Evolutionary conservation across 1,284 basidiomycete species (phyloP).

Genomic region (Sporisorium sorghi): DNA sequence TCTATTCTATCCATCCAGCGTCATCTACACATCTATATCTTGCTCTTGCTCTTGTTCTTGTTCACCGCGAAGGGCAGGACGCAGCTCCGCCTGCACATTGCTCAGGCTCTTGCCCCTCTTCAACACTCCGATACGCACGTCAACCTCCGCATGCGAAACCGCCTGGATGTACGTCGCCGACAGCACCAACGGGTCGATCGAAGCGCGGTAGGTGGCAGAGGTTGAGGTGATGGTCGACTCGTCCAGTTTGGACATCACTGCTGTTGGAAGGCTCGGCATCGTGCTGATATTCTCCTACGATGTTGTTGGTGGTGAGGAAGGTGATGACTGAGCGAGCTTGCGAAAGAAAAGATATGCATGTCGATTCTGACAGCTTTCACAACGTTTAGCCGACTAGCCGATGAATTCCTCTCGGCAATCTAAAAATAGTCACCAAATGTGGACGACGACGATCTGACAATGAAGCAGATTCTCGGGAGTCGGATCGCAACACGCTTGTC

Average conservation of each 20-base stretch:
- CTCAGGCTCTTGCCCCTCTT: conserved; percentile 44
- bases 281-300: background rate
- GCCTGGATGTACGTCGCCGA: conserved; percentile 45
- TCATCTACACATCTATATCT: conserved; percentile 2
- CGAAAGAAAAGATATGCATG: no score
- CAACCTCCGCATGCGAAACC: conserved; percentile 18
- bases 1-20: background rate
- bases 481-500: background rate
- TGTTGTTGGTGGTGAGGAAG: no score
- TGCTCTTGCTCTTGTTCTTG: conserved; percentile 34
- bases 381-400: no score
- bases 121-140: conserved; percentile 19
- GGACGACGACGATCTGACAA: background rate
- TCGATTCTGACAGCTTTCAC: no score
- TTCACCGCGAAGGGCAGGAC: conserved; percentile 42
- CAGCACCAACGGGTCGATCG: conserved; percentile 40
- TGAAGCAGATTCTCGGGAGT: background rate
- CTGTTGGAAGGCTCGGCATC: conserved; percentile 33
- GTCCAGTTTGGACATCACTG: conserved; percentile 18
- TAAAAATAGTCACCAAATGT: no score
- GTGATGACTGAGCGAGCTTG: no score
- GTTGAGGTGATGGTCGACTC: conserved; percentile 24
- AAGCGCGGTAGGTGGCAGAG: conserved; percentile 18
- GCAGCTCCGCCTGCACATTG: conserved; percentile 44
- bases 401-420: no score